A percentile compares a stretch with the other conserved stretches of the same genome.
phyloP scores from a whole-genome alignment of 495 filamentous ascomycete species.

The Sphaerosporella brunnea region DNA sequence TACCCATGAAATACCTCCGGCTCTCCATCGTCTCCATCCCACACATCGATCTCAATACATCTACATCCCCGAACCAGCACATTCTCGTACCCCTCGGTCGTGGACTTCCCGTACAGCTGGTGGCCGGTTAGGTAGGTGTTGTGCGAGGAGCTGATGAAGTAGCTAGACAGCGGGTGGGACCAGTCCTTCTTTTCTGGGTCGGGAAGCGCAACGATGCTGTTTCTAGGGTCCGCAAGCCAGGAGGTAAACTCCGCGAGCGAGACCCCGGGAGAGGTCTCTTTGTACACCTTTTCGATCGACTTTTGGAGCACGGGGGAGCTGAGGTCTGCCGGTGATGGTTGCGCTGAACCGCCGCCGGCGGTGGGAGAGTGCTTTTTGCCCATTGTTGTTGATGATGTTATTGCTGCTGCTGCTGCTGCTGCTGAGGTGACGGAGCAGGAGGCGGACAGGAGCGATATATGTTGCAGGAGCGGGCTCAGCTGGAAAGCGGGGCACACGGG shows the following conservation, averaged over 20 bases:
- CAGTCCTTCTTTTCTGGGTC: slow-evolving; percentile 32
- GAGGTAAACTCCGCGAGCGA: slow-evolving; percentile 16
- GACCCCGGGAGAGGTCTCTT: slow-evolving; percentile 4
- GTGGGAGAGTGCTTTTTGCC: slow-evolving; percentile 5
- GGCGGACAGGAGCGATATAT: too few relatives aligned
- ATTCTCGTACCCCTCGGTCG: slow-evolving; percentile 63
- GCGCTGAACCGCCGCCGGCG: slow-evolving; percentile 16
- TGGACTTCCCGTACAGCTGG: slow-evolving; percentile 70
- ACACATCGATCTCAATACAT: slow-evolving; percentile 90
- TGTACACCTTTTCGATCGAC: background rate
- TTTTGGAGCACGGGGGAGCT: slow-evolving; percentile 14
- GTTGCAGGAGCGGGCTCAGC: too few relatives aligned
- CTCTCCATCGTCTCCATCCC: slow-evolving; percentile 62
- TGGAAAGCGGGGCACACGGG: too few relatives aligned
- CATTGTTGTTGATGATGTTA: slow-evolving; percentile 8
- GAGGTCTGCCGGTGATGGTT: slow-evolving; percentile 11
- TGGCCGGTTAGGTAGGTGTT: slow-evolving; percentile 91
- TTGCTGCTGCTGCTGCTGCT: background rate
- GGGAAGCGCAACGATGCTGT: slow-evolving; percentile 16
- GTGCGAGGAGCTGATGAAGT: slow-evolving; percentile 83
- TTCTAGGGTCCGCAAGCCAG: slow-evolving; percentile 15
- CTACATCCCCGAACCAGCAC: slow-evolving; percentile 72
- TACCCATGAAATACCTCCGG: slow-evolving; percentile 75
- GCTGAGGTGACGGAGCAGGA: too few relatives aligned
- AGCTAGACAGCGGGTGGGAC: slow-evolving; percentile 56